Evolutionary conservation across 2,329 filamentous ascomycete genomes (phyloP).

Genomic region (Penicillium occitanis): DNA sequence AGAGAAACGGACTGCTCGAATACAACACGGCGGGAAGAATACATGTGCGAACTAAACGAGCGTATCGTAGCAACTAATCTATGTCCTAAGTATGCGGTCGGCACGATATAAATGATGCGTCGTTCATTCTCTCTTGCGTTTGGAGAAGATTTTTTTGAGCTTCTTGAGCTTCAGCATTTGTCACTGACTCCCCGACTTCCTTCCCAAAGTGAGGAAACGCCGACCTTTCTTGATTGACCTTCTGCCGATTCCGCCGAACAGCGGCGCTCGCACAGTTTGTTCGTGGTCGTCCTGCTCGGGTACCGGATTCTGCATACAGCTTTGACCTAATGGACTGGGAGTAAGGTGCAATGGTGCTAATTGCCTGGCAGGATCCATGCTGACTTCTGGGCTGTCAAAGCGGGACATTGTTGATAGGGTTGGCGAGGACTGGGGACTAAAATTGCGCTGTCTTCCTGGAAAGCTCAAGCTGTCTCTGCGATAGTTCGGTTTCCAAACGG

Average conservation of each 20-base stretch:
- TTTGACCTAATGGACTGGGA: constrained; percentile 38
- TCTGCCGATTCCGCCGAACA: constrained; percentile 9
- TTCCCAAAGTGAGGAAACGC: constrained; percentile 14
- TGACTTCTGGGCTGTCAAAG: background rate
- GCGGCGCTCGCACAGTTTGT: constrained; percentile 1
- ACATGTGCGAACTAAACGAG: constrained; percentile 12
- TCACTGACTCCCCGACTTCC: constrained; percentile 10
- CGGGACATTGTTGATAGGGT: background rate
- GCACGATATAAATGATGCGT: constrained; percentile 1
- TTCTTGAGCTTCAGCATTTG: background rate
- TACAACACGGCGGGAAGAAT: constrained; percentile 8
- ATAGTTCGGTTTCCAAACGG: background rate
- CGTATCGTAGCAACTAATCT: background rate
- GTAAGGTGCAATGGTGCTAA: constrained; percentile 16
- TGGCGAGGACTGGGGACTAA: constrained; percentile 9
- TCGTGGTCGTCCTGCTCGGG: constrained; percentile 7
- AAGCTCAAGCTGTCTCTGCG: constrained; percentile 1
- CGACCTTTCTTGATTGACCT: constrained; percentile 15
- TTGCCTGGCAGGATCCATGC: constrained; percentile 13
- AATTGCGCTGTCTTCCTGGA: constrained; percentile 1
- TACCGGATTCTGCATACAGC: constrained; percentile 30
- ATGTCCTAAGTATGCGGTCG: constrained; percentile 11
- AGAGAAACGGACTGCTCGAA: background rate
- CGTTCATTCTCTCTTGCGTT: background rate
- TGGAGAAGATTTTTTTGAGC: background rate